Base-by-base conservation (phyloP, 2,329 filamentous ascomycete genomes). In the Aspergillus niger region DNA sequence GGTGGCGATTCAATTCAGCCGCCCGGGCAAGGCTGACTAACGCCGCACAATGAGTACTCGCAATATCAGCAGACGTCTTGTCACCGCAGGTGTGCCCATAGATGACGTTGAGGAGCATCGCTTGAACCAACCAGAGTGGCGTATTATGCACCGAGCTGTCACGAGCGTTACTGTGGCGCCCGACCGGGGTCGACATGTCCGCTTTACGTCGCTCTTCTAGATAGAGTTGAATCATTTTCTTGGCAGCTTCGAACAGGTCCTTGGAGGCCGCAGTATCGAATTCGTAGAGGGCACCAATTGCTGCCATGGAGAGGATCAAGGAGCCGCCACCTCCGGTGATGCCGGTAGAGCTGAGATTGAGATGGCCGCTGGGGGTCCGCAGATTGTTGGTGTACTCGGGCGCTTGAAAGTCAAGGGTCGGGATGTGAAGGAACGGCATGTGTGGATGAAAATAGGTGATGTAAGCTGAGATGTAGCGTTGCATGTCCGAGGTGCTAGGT, bases 1-100 rank as follows among this genome's bases (percentile, higher is more conserved):
- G 59, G 59, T 77, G 69, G 64, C 74, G 83, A 20, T 87, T 84
- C 55, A 98, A 80, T 56, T 92, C 90, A n/a, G 94, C 92, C 36
- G 92, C 91, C 71, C 93, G 89, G 3, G 94, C 92, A 55, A 99
- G 85, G 73, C 92, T 96, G 56, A 97, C 92, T 44, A 99, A 81
- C 20, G 93, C 91, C 7, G 92, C 91, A 73, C 91, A 96, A 73
- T 98, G 94, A 1, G 91, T 97, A 64, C 90, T 93, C 1, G 94
- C 94, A 70, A 96, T 96, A 73, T 97, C 92, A 62, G 91, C 92
- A 22, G 92, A 90, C 57, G 88, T 89, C 79, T 96, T 94, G 74
- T 98, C 94, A 39, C 91, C 92, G 73, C 92, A 96, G 67, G 96
- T 96, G 75, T 97, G 91, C 13, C 94, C 94, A 73, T 97, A 98